phyloP scores from a whole-genome alignment of 2,329 filamentous ascomycete genomes.

The Tolypocladium amazonense region DNA sequence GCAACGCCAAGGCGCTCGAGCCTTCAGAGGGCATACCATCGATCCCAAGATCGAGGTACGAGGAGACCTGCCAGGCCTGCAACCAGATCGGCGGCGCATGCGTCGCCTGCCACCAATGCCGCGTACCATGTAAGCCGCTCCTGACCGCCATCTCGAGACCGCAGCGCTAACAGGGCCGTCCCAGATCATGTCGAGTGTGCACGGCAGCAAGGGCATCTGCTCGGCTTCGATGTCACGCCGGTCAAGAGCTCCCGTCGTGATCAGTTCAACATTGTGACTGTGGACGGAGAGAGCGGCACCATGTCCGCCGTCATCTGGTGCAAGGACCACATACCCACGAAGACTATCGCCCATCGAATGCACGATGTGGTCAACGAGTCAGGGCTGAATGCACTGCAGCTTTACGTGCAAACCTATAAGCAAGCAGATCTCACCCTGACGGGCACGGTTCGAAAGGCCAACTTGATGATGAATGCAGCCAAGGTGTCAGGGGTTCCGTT shows the following conservation, averaged over 20 bases:
- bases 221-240: constrained; percentile 84
- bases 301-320: constrained; percentile 87
- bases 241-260: constrained; percentile 84
- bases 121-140: constrained; percentile 34
- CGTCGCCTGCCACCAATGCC: constrained; percentile 69
- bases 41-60: constrained; percentile 62
- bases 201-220: constrained; percentile 66
- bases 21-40: constrained; percentile 84
- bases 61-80: constrained; percentile 76
- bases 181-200: constrained; percentile 74
- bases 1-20: constrained; percentile 68
- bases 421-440: constrained; percentile 86
- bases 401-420: constrained; percentile 84
- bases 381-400: constrained; percentile 71
- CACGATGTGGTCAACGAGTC: constrained; percentile 61
- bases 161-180: constrained; percentile 3
- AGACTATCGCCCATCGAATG: constrained; percentile 67
- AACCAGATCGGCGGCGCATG: constrained; percentile 68
- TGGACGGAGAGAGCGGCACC: constrained; percentile 72
- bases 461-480: constrained; percentile 56
- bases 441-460: constrained; percentile 87
- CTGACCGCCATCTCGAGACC: neutral
- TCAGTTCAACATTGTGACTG: constrained; percentile 65
- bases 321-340: constrained; percentile 69
- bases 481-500: constrained; percentile 34